phyloP scores from a whole-genome alignment of 345 rosid genomes.

The Punica granatum region DNA sequence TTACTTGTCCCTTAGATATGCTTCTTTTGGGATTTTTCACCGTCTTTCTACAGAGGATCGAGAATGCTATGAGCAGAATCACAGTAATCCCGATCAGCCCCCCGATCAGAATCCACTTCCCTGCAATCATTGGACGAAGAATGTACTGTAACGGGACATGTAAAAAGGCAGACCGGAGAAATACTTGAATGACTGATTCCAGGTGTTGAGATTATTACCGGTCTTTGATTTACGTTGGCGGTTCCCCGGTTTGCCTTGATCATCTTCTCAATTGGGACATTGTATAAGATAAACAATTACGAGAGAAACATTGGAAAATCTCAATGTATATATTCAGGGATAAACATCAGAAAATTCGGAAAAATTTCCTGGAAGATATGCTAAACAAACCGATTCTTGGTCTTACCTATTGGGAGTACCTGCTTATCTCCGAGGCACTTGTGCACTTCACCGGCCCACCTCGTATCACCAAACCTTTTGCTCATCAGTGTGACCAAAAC shows the following conservation, averaged over 20 bases:
- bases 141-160: neutral
- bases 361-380: neutral
- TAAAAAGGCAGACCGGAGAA: neutral
- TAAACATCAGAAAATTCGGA: too few species aligned
- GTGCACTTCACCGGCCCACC: slow-evolving; percentile 21
- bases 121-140: slow-evolving; percentile 16
- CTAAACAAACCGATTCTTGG: neutral
- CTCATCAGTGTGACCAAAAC: slow-evolving; percentile 35
- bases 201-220: neutral
- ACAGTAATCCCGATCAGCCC: slow-evolving; percentile 18
- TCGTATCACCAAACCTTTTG: slow-evolving; percentile 18
- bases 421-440: slow-evolving; percentile 28
- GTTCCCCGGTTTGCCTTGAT: neutral
- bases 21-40: neutral
- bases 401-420: slow-evolving; percentile 19
- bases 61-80: slow-evolving; percentile 18
- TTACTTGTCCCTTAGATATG: slow-evolving; percentile 7
- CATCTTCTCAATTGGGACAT: neutral
- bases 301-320: neutral
- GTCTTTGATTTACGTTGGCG: neutral
- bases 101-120: slow-evolving; percentile 21
- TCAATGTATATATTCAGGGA: neutral
- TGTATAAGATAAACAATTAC: neutral
- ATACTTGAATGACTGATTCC: neutral
- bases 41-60: slow-evolving; percentile 21